phyloP scores from a whole-genome alignment of 257 asterid species.

The Nicotiana attenuata region DNA sequence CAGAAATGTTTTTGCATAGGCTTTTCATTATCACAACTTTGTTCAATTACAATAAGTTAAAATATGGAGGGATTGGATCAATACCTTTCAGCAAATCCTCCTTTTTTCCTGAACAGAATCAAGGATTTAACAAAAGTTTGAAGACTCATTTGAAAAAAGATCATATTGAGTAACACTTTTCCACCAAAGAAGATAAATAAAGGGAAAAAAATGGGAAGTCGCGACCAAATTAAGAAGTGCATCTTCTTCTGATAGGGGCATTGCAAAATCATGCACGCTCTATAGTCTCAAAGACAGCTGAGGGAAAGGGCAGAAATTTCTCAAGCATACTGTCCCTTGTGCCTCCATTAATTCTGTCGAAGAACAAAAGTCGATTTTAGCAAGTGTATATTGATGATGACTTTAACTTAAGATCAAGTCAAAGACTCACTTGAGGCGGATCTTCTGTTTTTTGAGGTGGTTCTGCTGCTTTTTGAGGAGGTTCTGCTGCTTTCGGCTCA shows the following conservation, averaged over 20 bases:
- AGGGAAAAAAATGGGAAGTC: background rate
- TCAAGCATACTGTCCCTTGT: background rate
- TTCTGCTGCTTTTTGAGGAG: background rate
- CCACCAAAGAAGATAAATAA: background rate
- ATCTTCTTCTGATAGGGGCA: background rate
- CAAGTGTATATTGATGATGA: background rate
- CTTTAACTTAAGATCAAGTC: background rate
- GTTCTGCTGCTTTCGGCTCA: conserved; percentile 41
- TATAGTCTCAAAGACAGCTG: background rate
- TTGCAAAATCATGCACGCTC: background rate
- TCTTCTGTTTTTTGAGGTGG: background rate
- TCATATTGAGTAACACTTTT: background rate
- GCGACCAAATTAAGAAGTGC: background rate
- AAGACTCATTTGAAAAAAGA: background rate
- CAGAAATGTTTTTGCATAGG: background rate
- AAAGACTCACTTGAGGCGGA: conserved; percentile 36
- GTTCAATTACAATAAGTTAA: background rate
- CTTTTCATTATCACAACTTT: background rate
- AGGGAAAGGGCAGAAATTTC: background rate
- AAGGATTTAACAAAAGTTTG: background rate
- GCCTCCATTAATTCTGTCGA: background rate
- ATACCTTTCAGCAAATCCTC: background rate
- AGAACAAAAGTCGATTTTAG: background rate
- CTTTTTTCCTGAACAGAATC: background rate
- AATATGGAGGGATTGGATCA: background rate